Percentiles rank a stretch among this genome's conserved stretches.
phyloP scores from a whole-genome alignment of 495 filamentous ascomycete species.

The Hyaloscypha variabilis region DNA sequence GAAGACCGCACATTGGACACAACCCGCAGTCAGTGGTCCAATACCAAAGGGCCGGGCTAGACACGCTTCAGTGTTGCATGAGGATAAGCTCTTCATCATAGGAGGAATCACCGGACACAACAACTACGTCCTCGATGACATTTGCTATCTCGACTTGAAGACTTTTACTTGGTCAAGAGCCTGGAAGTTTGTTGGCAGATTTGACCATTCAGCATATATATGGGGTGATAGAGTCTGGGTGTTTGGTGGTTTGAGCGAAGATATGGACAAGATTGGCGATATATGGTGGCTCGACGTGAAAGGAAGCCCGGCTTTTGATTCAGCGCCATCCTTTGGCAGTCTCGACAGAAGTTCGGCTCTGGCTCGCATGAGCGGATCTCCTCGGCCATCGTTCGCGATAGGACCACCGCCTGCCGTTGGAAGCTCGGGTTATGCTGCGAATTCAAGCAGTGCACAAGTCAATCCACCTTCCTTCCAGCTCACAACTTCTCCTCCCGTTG shows the following conservation, averaged over 20 bases:
- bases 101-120: constrained; percentile 89
- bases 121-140: constrained; percentile 87
- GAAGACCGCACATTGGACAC: constrained; percentile 89
- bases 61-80: constrained; percentile 91
- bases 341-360: constrained; percentile 48
- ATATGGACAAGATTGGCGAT: constrained; percentile 94
- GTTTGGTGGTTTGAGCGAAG: constrained; percentile 90
- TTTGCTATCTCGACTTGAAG: constrained; percentile 94
- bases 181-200: constrained; percentile 92
- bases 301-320: constrained; percentile 81
- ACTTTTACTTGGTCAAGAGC: constrained; percentile 97
- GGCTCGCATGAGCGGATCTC: constrained; percentile 41
- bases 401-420: constrained; percentile 48
- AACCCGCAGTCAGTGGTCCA: constrained; percentile 80
- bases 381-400: constrained; percentile 30
- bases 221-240: constrained; percentile 94
- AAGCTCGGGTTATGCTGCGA: constrained; percentile 80
- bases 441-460: constrained; percentile 85
- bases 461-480: constrained; percentile 68
- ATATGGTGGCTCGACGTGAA: constrained; percentile 97
- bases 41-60: constrained; percentile 86
- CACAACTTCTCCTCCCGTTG: constrained; percentile 68
- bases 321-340: constrained; percentile 67
- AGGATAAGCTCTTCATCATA: constrained; percentile 93
- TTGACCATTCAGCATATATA: constrained; percentile 91